Conservation (phyloP, 73 alveolate species). For the Uronychia binucleata region DNA sequence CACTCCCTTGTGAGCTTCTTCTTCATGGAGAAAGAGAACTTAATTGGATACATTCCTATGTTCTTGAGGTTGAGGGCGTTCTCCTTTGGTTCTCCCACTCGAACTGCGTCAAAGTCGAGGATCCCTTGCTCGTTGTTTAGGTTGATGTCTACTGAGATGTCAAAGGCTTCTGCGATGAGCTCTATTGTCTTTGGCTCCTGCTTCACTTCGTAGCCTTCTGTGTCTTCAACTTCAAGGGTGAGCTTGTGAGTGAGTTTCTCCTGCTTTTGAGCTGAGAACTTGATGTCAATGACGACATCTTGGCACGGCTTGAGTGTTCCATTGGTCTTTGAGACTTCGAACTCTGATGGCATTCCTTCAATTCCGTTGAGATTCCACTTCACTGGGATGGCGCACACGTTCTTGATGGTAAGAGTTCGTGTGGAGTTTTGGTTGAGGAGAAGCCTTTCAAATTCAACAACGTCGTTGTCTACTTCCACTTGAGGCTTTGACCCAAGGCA, state of each 20-base stretch:
- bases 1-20: conserved; percentile 92
- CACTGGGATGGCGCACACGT: conserved; percentile 92
- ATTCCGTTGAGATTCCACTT: conserved; percentile 96
- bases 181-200: conserved; percentile 93
- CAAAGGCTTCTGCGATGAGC: conserved; percentile 98
- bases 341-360: conserved; percentile 91
- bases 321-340: conserved; percentile 80
- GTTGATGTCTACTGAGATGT: conserved; percentile 92
- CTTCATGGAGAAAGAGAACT: conserved; percentile 89
- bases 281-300: conserved; percentile 90
- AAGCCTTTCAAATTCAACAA: conserved; percentile 93
- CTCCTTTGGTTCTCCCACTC: conserved; percentile 97
- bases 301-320: conserved; percentile 94
- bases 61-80: conserved; percentile 87
- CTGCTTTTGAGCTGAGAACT: conserved; percentile 91
- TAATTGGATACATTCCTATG: conserved; percentile 94
- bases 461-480: conserved; percentile 94
- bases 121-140: conserved; percentile 84
- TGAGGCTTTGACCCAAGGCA: conserved; percentile 98
- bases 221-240: conserved; percentile 96
- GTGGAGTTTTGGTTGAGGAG: conserved; percentile 88
- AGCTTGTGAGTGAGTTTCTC: conserved; percentile 88
- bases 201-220: conserved; percentile 94
- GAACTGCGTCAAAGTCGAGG: conserved; percentile 95
- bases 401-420: conserved; percentile 88